Percentiles rank a stretch among this genome's conserved stretches.
Conservation (phyloP, 352 stramenopile species). For the Elongisporangium anandrum region DNA sequence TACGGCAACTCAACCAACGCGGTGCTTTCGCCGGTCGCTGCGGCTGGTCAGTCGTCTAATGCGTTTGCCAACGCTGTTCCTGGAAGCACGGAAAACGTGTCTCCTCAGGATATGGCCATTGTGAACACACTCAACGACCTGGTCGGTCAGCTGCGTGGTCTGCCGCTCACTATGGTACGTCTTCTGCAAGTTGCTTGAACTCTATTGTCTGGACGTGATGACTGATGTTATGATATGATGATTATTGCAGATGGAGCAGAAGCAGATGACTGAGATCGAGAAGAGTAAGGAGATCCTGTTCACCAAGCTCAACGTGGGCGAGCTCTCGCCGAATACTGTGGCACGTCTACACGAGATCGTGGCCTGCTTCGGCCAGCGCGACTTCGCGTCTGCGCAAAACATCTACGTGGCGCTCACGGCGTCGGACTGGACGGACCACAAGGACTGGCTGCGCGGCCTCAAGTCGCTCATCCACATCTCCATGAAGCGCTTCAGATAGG, state of each 20-base stretch:
- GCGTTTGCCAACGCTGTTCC: constrained; percentile 33
- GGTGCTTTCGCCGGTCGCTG: constrained; percentile 46
- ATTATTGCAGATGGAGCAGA: constrained; percentile 74
- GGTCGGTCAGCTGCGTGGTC: constrained; percentile 58
- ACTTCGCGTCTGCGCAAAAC: constrained; percentile 71
- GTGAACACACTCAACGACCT: constrained; percentile 80
- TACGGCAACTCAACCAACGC: constrained; percentile 75
- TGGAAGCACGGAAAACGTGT: constrained; percentile 72
- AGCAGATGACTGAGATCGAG: constrained; percentile 81
- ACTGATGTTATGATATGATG: constrained; percentile 9
- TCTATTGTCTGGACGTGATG: constrained; percentile 5
- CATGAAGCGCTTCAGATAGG: constrained; percentile 88
- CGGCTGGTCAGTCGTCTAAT: constrained; percentile 19
- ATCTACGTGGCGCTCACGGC: constrained; percentile 91
- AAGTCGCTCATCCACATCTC: constrained; percentile 96
- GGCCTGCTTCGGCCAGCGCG: constrained; percentile 62
- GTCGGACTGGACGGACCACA: constrained; percentile 95
- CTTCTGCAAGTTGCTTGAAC: background rate
- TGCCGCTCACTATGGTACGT: constrained; percentile 82
- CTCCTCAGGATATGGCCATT: constrained; percentile 70
- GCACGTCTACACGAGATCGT: constrained; percentile 79
- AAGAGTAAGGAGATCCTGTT: constrained; percentile 87
- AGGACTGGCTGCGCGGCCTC: constrained; percentile 97
- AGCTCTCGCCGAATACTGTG: constrained; percentile 67
- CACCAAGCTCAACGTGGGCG: constrained; percentile 81